Evolutionary conservation across 257 asterid genomes (phyloP).

Genomic region (Solanum medicagineum): DNA sequence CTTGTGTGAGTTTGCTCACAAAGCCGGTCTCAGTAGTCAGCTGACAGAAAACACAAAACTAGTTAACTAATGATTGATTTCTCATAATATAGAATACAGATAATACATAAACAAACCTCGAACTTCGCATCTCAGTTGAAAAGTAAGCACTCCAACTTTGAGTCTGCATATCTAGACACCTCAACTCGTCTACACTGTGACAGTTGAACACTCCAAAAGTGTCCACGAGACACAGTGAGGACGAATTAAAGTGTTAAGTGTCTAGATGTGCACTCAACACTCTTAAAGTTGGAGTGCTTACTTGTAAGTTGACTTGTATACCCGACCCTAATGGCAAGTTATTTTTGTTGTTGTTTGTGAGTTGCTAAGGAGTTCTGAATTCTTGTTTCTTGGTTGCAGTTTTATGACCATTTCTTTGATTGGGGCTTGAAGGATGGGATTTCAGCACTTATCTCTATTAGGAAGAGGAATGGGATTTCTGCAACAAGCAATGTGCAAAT

Average conservation of each 20-base stretch:
- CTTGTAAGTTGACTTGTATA: neutral
- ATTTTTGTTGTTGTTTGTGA: neutral
- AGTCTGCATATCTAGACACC: neutral
- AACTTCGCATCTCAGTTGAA: neutral
- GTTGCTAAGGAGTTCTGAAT: neutral
- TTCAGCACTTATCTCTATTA: conserved; percentile 21
- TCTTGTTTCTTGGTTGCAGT: conserved; percentile 25
- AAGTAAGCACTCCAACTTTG: neutral
- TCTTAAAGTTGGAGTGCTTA: neutral
- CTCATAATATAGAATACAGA: neutral
- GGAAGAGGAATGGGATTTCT: conserved; percentile 46
- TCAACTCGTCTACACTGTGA: neutral
- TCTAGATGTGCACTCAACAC: neutral
- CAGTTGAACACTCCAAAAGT: fast-evolving
- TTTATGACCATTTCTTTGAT: conserved; percentile 67
- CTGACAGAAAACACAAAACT: neutral
- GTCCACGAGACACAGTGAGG: fast-evolving
- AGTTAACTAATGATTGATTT: neutral
- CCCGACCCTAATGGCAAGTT: neutral
- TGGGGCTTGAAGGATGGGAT: conserved; percentile 66
- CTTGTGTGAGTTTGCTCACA: neutral
- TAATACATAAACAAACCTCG: neutral
- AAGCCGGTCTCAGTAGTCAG: neutral
- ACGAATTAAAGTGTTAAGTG: neutral
- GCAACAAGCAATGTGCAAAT: conserved; percentile 52